Conservation (phyloP, 345 rosid genomes). For the Gossypium bickii region DNA sequence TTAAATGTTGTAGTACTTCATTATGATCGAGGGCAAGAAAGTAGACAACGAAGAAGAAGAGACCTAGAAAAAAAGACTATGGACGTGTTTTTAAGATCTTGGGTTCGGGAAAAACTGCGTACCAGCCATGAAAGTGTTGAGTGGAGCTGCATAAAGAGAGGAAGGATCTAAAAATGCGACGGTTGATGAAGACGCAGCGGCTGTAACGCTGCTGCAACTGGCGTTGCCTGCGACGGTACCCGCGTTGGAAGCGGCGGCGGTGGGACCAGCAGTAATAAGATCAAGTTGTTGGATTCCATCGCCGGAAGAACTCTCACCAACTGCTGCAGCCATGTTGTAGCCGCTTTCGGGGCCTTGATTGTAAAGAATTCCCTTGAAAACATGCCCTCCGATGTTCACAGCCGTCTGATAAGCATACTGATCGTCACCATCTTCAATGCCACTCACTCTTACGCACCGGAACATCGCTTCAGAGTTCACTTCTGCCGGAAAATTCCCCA, state of each 20-base stretch:
- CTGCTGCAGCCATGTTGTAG: conserved; percentile 1
- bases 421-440: conserved; percentile 63
- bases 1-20: conserved; percentile 20
- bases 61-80: conserved; percentile 15
- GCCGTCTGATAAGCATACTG: conserved; percentile 84
- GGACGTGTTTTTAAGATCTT: conserved; percentile 30
- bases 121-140: conserved; percentile 57
- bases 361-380: conserved; percentile 87
- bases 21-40: conserved; percentile 17
- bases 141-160: conserved; percentile 48
- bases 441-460: conserved; percentile 71
- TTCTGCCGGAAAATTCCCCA: conserved; percentile 65
- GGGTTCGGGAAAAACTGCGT: conserved; percentile 67
- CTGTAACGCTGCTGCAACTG: conserved; percentile 23
- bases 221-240: conserved; percentile 9
- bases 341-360: conserved; percentile 75
- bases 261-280: conserved; percentile 12
- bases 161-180: conserved; percentile 45
- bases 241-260: background rate
- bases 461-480: conserved; percentile 66
- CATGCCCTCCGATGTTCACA: conserved; percentile 78
- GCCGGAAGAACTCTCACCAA: conserved; percentile 48
- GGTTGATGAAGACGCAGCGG: conserved; percentile 12
- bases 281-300: conserved; percentile 20
- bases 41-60: conserved; percentile 21